These are phyloP conservation scores for Chrysosporium keratinophilum DNA, from an alignment of 2,329 filamentous ascomycete genomes.

Conservation along the genomic window DNA sequence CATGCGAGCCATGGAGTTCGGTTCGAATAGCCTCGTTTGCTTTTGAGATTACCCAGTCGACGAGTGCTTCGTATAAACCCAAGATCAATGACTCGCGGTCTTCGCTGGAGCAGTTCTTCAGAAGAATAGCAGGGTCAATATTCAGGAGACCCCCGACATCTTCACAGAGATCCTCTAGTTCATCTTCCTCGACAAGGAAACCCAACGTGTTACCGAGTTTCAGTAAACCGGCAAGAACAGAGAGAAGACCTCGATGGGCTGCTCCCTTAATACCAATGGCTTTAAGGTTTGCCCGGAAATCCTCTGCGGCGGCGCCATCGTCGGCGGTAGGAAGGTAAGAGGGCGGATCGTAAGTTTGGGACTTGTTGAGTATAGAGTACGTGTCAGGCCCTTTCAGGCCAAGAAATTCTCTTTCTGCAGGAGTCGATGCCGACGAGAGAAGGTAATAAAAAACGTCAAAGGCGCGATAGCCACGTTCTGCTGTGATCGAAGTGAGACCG, in stretches of 20 bases:
- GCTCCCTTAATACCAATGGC: slow-evolving; percentile 88
- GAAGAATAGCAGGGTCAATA: slow-evolving; percentile 71
- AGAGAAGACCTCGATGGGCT: slow-evolving; percentile 70
- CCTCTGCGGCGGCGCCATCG: slow-evolving; percentile 83
- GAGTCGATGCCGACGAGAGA: slow-evolving; percentile 78
- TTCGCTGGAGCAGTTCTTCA: slow-evolving; percentile 67
- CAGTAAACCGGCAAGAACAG: slow-evolving; percentile 71
- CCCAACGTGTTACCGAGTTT: slow-evolving; percentile 87
- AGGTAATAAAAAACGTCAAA: slow-evolving; percentile 99
- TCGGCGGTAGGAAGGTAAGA: slow-evolving; percentile 85
- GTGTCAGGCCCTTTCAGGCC: slow-evolving; percentile 64
- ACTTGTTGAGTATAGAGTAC: slow-evolving; percentile 70
- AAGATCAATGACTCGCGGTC: slow-evolving; percentile 74
- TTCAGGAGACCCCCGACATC: slow-evolving; percentile 81
- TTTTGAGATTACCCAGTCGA: slow-evolving; percentile 86
- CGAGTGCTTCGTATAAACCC: slow-evolving; percentile 82
- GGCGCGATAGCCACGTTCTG: slow-evolving; percentile 71
- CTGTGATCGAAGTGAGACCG: slow-evolving; percentile 70
- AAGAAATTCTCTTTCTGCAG: slow-evolving; percentile 79
- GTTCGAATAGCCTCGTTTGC: slow-evolving; percentile 74
- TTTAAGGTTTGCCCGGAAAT: slow-evolving; percentile 78
- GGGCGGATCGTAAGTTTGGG: slow-evolving; percentile 75
- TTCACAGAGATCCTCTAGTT: slow-evolving; percentile 75
- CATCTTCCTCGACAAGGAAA: slow-evolving; percentile 72
- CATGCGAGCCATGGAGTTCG: slow-evolving; percentile 58